Percentiles rank a stretch among this genome's conserved stretches.
phyloP scores from a whole-genome alignment of 2,329 filamentous ascomycete genomes.

The Fonsecaea erecta region DNA sequence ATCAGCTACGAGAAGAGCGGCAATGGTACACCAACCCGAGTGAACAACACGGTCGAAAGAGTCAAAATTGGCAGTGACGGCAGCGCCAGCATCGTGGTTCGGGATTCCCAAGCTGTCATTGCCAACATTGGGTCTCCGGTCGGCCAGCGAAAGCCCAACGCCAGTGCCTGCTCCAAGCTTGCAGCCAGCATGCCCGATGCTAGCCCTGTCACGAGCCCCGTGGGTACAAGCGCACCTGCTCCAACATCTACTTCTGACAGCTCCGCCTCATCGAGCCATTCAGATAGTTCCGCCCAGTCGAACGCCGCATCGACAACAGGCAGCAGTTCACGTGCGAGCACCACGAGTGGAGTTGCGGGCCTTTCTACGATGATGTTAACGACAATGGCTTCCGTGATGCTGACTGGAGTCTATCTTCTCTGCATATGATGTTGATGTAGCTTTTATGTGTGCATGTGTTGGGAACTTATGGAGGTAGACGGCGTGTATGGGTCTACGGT shows the following conservation, averaged over 20 bases:
- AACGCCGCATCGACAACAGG: conserved; percentile 27
- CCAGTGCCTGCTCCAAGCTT: conserved; percentile 31
- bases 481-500: conserved; percentile 16
- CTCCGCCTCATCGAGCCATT: conserved; percentile 6
- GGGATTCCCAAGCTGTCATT: conserved; percentile 55
- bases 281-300: conserved; percentile 20
- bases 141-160: conserved; percentile 27
- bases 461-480: conserved; percentile 12
- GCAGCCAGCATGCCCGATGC: conserved; percentile 30
- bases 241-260: conserved; percentile 22
- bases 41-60: conserved; percentile 43
- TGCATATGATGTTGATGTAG: conserved; percentile 15
- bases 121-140: conserved; percentile 48
- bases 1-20: conserved; percentile 51
- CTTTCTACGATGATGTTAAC: conserved; percentile 34
- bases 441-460: neutral
- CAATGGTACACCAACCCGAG: conserved; percentile 48
- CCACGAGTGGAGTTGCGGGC: conserved; percentile 29
- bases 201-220: conserved; percentile 18
- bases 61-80: conserved; percentile 44
- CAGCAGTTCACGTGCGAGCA: conserved; percentile 29
- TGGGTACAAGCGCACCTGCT: conserved; percentile 20
- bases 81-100: conserved; percentile 43
- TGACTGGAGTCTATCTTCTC: conserved; percentile 30
- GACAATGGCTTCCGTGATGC: conserved; percentile 24